Evolutionary conservation across 257 asterid species (phyloP), one percentile per base, ranked within the genome.

Genomic region (Nicotiana otophora): DNA sequence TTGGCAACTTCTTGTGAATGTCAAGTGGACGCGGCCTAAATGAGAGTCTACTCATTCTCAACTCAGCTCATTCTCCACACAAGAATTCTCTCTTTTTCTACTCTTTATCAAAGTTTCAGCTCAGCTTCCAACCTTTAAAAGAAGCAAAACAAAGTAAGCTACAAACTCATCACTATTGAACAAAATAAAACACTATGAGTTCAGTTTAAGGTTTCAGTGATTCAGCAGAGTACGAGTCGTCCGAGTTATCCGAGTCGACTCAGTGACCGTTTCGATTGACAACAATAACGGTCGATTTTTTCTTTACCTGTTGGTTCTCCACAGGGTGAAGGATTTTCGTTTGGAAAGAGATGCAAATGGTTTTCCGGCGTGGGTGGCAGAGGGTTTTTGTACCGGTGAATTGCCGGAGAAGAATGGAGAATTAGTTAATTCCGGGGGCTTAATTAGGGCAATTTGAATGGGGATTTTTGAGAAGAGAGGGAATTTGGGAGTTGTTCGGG

Each of bases 1-100:
- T 91, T 34, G 98, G 99, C 62, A 96, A 96, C 92, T 94, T 96
- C 93, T 94, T 94, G 92, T 94, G 91, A 84, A 96, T 87, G 88
- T 96, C 99, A 63, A 96, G 97, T 36, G 98, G 99, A 55, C 99
- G 95, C 84, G 99, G 99, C 93, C 99, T 93, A 85, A 96, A 86
- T 77, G 99, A 96, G 83, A 94, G 93, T 89, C 99, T 93, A 91
- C 96, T 96, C 98, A 96, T 96, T 66, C 88, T 90, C 89, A 92
- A 77, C 85, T 86, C 92, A 93, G 85, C 88, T 83, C 91, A 82
- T 84, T 79, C 80, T 87, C 88, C 83, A 77, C n/a, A 30, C 68
- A 66, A 81, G 10, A 42, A 28, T 48, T 82, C 78, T 57, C 84
- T 79, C 51, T 72, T 36, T 28, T 68, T 75, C 80, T 55, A 83